phyloP scores from a whole-genome alignment of 2,329 filamentous ascomycete genomes.

The Tolypocladium inflatum region DNA sequence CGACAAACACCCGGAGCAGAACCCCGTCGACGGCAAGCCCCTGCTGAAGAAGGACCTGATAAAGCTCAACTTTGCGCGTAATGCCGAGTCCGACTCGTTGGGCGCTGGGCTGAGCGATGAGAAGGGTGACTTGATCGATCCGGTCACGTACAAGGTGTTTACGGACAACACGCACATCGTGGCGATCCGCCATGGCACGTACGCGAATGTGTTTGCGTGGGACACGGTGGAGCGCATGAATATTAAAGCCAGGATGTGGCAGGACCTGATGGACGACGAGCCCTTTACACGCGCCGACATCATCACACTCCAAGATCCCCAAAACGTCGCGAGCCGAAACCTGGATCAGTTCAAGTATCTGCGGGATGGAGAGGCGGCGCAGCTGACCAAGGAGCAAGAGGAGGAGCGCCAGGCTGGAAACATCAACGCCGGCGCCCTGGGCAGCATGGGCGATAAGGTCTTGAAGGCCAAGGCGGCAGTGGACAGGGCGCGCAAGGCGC shows the following conservation, averaged over 20 bases:
- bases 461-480: conserved; percentile 87
- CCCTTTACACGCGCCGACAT: conserved; percentile 87
- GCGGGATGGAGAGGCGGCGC: conserved; percentile 65
- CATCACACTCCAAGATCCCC: conserved; percentile 91
- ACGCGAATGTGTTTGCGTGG: conserved; percentile 93
- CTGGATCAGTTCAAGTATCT: conserved; percentile 83
- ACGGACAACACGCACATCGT: conserved; percentile 98
- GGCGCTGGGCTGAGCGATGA: conserved; percentile 39
- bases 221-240: conserved; percentile 94
- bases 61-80: conserved; percentile 84
- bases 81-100: conserved; percentile 56
- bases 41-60: conserved; percentile 77
- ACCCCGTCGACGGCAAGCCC: conserved; percentile 75
- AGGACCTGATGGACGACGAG: conserved; percentile 76
- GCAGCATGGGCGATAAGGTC: conserved; percentile 72
- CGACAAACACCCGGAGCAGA: conserved; percentile 76
- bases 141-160: conserved; percentile 94
- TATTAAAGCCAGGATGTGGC: conserved; percentile 94
- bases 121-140: conserved; percentile 80
- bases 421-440: conserved; percentile 73
- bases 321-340: conserved; percentile 75
- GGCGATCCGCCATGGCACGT: conserved; percentile 66
- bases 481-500: conserved; percentile 74
- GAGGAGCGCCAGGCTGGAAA: conserved; percentile 54
- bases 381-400: conserved; percentile 60